These are phyloP conservation scores for Candida dubliniensis DNA, from an alignment of 1,139 yeast genomes.

Conservation along the genomic window DNA sequence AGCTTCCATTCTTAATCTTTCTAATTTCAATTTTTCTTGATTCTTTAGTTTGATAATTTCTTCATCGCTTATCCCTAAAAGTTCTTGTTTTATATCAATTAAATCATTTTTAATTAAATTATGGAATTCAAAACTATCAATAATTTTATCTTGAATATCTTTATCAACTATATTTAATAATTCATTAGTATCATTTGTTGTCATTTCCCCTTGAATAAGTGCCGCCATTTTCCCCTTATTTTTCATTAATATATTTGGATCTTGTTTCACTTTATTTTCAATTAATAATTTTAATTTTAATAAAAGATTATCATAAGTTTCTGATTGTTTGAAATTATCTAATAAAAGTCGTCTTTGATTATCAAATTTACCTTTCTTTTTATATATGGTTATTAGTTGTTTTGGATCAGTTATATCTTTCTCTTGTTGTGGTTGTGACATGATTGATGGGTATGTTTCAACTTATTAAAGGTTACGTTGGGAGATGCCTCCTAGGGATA, in stretches of 20 bases:
- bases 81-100: slow-evolving; percentile 33
- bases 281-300: slow-evolving; percentile 45
- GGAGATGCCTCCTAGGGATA: not conserved
- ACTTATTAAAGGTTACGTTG: not conserved
- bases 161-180: slow-evolving; percentile 41
- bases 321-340: slow-evolving; percentile 44
- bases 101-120: slow-evolving; percentile 32
- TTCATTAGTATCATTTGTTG: slow-evolving; percentile 18
- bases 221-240: slow-evolving; percentile 57
- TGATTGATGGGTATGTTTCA: not conserved
- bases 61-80: slow-evolving; percentile 42
- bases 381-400: slow-evolving; percentile 43
- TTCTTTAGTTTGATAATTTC: slow-evolving; percentile 28
- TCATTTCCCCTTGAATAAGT: slow-evolving; percentile 50
- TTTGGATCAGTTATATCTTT: slow-evolving; percentile 32
- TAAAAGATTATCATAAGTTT: slow-evolving; percentile 43
- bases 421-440: not conserved
- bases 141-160: slow-evolving; percentile 47
- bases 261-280: slow-evolving; percentile 47
- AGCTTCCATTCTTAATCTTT: slow-evolving; percentile 12
- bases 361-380: slow-evolving; percentile 54
- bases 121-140: slow-evolving; percentile 46
- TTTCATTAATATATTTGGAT: slow-evolving; percentile 49
- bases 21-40: slow-evolving; percentile 13
- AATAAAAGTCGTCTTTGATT: slow-evolving; percentile 43